Conservation (phyloP, 768 basidiomycete species). For the Boletus huronensis region DNA sequence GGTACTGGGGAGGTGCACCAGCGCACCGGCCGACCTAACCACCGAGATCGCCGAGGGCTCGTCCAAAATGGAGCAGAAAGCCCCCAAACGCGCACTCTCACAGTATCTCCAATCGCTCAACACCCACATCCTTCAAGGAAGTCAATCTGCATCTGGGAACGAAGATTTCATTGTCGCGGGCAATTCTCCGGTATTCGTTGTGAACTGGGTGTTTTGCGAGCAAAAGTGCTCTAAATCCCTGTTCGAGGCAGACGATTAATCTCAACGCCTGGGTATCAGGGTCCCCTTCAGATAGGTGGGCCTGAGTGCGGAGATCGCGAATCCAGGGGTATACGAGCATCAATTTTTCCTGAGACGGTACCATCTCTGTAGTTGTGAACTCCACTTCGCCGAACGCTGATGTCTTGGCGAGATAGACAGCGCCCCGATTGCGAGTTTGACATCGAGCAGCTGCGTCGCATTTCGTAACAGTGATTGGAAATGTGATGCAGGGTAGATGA, state of each 20-base stretch:
- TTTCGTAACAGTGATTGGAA: neutral
- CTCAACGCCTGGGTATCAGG: neutral
- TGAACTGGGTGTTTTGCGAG: neutral
- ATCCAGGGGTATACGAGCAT: neutral
- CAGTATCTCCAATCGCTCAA: neutral
- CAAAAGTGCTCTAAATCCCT: neutral
- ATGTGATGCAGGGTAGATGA: neutral
- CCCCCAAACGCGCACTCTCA: neutral
- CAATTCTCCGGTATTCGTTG: neutral
- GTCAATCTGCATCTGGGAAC: neutral
- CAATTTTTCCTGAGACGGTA: neutral
- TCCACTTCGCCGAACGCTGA: neutral
- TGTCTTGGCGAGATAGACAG: neutral
- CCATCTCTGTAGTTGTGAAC: neutral
- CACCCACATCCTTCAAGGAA: neutral
- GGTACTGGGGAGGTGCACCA: too few species aligned
- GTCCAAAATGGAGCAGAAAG: too few species aligned
- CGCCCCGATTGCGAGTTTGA: neutral
- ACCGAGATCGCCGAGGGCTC: too few species aligned
- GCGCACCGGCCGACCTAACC: neutral
- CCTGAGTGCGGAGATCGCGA: neutral
- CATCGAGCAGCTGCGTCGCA: neutral
- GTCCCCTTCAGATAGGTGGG: neutral
- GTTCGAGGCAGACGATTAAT: neutral
- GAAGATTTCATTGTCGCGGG: neutral